Evolutionary conservation across 495 filamentous ascomycete species (phyloP).

Genomic region (Neurospora sp.): DNA sequence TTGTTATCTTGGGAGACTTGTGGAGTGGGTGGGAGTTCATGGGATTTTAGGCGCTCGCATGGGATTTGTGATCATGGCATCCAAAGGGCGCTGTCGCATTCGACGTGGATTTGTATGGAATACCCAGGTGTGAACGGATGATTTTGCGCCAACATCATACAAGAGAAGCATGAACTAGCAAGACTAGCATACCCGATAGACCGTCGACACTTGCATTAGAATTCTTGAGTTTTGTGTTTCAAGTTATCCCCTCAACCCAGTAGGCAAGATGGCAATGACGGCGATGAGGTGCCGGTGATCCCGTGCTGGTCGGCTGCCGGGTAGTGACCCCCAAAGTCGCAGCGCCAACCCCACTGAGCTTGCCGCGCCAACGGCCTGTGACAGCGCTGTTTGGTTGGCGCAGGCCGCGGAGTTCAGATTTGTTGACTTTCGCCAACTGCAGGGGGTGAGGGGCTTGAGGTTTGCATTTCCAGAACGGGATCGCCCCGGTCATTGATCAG

Average conservation of each 20-base stretch:
- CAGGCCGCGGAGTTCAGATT: neutral
- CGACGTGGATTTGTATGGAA: neutral
- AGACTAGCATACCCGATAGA: neutral
- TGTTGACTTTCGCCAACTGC: neutral
- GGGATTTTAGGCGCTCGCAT: neutral
- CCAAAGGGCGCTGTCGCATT: neutral
- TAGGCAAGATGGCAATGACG: neutral
- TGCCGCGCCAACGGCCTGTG: neutral
- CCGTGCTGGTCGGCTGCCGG: neutral
- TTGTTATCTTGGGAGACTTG: neutral
- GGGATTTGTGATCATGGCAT: neutral
- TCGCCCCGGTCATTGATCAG: neutral
- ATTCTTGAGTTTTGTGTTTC: neutral
- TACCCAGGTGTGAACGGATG: neutral
- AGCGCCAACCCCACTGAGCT: neutral
- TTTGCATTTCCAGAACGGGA: neutral
- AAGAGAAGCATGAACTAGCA: neutral
- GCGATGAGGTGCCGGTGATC: neutral
- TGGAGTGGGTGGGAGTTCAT: neutral
- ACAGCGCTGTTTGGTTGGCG: neutral
- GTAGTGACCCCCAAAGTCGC: neutral
- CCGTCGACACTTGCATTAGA: neutral
- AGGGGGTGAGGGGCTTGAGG: neutral
- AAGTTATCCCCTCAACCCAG: neutral
- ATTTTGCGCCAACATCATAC: neutral